Percentiles rank a stretch among this genome's conserved stretches.
These are phyloP conservation scores for Microbotryum violaceum DNA, from an alignment of 1,284 basidiomycete species.

Conservation along the genomic window DNA sequence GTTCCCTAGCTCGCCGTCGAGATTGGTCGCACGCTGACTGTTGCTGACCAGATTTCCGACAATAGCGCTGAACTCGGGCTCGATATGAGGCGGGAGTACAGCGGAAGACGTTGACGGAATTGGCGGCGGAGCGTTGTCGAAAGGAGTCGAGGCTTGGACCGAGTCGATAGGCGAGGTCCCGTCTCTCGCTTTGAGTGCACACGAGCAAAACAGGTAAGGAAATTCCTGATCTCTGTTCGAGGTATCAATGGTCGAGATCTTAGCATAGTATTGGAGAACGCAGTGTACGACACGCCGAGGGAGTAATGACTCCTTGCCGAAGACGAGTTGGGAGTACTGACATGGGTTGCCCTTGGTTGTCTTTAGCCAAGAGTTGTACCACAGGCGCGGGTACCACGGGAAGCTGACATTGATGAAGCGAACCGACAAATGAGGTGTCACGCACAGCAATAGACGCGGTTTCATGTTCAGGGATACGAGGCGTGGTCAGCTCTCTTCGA, in stretches of 20 bases:
- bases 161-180: constrained; percentile 37
- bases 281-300: neutral
- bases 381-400: constrained; percentile 34
- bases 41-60: constrained; percentile 79
- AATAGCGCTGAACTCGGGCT: constrained; percentile 41
- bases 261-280: neutral
- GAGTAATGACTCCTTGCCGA: neutral
- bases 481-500: constrained; percentile 7
- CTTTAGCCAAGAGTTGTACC: constrained; percentile 27
- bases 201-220: constrained; percentile 32
- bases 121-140: constrained; percentile 23
- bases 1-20: constrained; percentile 57
- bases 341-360: constrained; percentile 19
- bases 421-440: too few relatives aligned
- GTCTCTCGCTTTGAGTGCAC: constrained; percentile 49
- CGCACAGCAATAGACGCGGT: too few relatives aligned
- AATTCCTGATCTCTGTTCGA: constrained; percentile 20
- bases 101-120: constrained; percentile 18
- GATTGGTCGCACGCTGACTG: constrained; percentile 62
- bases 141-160: too few relatives aligned
- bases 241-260: neutral
- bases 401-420: constrained; percentile 15
- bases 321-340: constrained; percentile 8
- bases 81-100: constrained; percentile 49
- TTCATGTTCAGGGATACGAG: constrained; percentile 9